Conservation (phyloP, 1,284 basidiomycete genomes). For the Fomitopsis betulina region DNA sequence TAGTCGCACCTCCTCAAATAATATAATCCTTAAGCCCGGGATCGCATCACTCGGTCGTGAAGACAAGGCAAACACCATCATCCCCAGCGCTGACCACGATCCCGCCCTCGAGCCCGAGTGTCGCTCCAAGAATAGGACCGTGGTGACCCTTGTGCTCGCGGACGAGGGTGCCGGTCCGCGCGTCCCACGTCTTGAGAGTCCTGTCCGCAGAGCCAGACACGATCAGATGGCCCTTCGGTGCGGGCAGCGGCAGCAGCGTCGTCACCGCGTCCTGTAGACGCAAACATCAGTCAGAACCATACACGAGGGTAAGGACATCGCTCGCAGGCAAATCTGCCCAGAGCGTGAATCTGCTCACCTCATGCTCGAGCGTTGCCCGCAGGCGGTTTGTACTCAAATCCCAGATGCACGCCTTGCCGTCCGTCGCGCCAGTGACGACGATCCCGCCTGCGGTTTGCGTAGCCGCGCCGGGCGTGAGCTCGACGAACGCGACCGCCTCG, state of each 20-base stretch:
- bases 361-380: constrained; percentile 75
- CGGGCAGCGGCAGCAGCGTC: constrained; percentile 68
- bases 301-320: background rate
- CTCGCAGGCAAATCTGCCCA: constrained; percentile 1
- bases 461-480: constrained; percentile 43
- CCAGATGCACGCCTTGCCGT: constrained; percentile 94
- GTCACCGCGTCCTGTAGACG: constrained; percentile 79
- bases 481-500: constrained; percentile 85
- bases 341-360: constrained; percentile 42
- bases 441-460: constrained; percentile 55
- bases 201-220: constrained; percentile 86
- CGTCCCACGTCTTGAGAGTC: constrained; percentile 90
- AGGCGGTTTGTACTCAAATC: constrained; percentile 84
- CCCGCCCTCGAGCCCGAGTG: constrained; percentile 62
- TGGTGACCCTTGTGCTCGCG: constrained; percentile 84
- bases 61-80: constrained; percentile 81
- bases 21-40: background rate
- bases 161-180: constrained; percentile 76
- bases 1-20: background rate
- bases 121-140: constrained; percentile 76
- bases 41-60: constrained; percentile 47
- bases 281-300: background rate
- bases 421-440: constrained; percentile 87
- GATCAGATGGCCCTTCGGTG: constrained; percentile 70
- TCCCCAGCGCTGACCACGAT: constrained; percentile 83